phyloP scores from a whole-genome alignment of 83 land plant genomes.

The Isoetes engelmannii region DNA sequence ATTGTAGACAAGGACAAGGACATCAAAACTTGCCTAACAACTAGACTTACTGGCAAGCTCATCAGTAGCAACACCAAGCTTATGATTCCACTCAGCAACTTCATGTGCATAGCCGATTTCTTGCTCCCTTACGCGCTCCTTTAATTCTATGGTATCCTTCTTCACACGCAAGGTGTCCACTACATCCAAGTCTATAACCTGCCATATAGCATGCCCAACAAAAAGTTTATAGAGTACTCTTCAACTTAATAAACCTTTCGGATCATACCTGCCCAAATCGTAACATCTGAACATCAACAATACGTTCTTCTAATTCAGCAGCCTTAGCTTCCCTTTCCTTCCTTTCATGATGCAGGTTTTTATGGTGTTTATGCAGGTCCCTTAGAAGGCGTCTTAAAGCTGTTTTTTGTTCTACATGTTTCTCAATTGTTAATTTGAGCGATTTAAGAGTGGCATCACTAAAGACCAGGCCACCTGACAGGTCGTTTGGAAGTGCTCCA shows the following conservation, averaged over 20 bases:
- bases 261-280: constrained; percentile 36
- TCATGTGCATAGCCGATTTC: constrained; percentile 25
- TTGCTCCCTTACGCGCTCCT: constrained; percentile 19
- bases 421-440: constrained; percentile 19
- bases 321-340: constrained; percentile 23
- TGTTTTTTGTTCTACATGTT: constrained; percentile 25
- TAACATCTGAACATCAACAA: constrained; percentile 36
- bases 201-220: constrained; percentile 1
- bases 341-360: constrained; percentile 22
- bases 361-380: constrained; percentile 32
- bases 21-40: neutral
- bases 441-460: constrained; percentile 15
- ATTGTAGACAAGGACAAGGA: neutral
- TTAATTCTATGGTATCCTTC: constrained; percentile 23
- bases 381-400: constrained; percentile 30
- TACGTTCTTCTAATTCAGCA: constrained; percentile 23
- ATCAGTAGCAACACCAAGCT: constrained; percentile 21
- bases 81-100: constrained; percentile 18
- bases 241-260: neutral
- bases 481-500: constrained; percentile 28
- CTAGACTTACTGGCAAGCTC: constrained; percentile 34
- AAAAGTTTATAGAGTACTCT: neutral
- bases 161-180: constrained; percentile 29
- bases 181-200: constrained; percentile 31
- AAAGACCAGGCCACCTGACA: constrained; percentile 35